Evolutionary conservation across 2,329 filamentous ascomycete species (phyloP), one percentile per base, ranked within the genome.

Genomic region (Chrysoporthe cubensis): DNA sequence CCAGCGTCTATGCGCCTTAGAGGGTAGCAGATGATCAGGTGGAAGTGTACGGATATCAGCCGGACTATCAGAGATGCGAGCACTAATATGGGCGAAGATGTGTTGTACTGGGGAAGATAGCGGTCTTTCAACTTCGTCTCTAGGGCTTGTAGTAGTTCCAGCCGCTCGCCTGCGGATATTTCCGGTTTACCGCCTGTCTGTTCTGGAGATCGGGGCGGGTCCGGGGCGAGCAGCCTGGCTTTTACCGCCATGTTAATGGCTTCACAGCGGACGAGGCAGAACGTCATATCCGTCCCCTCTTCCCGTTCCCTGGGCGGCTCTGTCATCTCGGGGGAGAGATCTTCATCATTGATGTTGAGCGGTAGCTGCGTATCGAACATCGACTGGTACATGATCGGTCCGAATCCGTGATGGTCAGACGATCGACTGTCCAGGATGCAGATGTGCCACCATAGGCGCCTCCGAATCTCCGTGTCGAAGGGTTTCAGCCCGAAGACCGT

Each of bases 371-470:
- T 85, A 67, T 87, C 83, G 37, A 80, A 84, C 21, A 75, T 78
- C 26, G 75, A 73, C 14, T 76, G 73, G 1, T 78, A 73, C 0
- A 84, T 79, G 0, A 78, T 80, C 11, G 82, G 74, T n/a, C 79
- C 81, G 2, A 78, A 80, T 2, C 85, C 85, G 32, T 85, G 83
- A 11, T 86, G 81, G 68, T 87, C 85, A 0, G 85, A 83, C 0
- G 84, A 80, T 16, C 83, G 80, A 5, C 83, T 77, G 67, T 90
- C 88, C 1, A 89, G 75, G 13, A 86, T 80, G 34, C 84, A 79
- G 3, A 90, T 79, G 60, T 84, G 81, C 82, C 86, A 89, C 84
- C 87, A 90, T 0, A 88, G 74, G 0, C 88, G 79, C 13, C 88
- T 80, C 6, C 87, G 81, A 72, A 88, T 84, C 72, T 90, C 86